Evolutionary conservation across 2,329 filamentous ascomycete species (phyloP).

Genomic region (Zasmidium cellare): DNA sequence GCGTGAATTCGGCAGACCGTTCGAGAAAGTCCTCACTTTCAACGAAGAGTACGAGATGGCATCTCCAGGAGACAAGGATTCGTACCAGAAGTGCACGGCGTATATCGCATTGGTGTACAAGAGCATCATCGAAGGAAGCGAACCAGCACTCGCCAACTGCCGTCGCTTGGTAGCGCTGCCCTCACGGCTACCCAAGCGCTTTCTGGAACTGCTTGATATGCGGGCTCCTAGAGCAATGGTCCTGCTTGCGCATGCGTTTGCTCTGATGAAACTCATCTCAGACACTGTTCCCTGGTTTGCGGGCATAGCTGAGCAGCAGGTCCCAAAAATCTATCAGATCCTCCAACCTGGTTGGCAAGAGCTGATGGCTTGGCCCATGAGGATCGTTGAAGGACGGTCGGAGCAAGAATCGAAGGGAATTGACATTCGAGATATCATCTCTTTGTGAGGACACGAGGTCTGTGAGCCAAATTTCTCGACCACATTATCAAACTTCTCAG

Average conservation of each 20-base stretch:
- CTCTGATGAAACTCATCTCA: slow-evolving; percentile 26
- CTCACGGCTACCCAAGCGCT: slow-evolving; percentile 24
- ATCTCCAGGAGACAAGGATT: slow-evolving; percentile 18
- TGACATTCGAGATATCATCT: slow-evolving; percentile 13
- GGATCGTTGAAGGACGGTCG: slow-evolving; percentile 11
- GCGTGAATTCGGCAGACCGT: slow-evolving; percentile 23
- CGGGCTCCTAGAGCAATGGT: slow-evolving; percentile 24
- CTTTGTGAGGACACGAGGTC: not conserved
- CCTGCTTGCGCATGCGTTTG: slow-evolving; percentile 27
- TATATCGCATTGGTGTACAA: slow-evolving; percentile 28
- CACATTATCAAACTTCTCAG: no score
- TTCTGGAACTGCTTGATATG: slow-evolving; percentile 25
- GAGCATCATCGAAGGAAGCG: slow-evolving; percentile 19
- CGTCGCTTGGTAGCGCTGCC: slow-evolving; percentile 28
- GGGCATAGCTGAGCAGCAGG: slow-evolving; percentile 26
- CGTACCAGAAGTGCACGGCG: slow-evolving; percentile 22
- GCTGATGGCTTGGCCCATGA: slow-evolving; percentile 27
- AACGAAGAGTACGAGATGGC: slow-evolving; percentile 23
- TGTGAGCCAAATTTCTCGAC: not conserved
- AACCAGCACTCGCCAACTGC: slow-evolving; percentile 21
- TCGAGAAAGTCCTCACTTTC: slow-evolving; percentile 23
- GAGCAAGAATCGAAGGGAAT: slow-evolving; percentile 12
- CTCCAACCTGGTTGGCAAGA: slow-evolving; percentile 24
- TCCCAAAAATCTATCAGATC: slow-evolving; percentile 17
- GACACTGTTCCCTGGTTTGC: slow-evolving; percentile 25